Evolutionary conservation across 306 rosid species (phyloP), one percentile per base, ranked within the genome.

Genomic region (Lotus japonicus): DNA sequence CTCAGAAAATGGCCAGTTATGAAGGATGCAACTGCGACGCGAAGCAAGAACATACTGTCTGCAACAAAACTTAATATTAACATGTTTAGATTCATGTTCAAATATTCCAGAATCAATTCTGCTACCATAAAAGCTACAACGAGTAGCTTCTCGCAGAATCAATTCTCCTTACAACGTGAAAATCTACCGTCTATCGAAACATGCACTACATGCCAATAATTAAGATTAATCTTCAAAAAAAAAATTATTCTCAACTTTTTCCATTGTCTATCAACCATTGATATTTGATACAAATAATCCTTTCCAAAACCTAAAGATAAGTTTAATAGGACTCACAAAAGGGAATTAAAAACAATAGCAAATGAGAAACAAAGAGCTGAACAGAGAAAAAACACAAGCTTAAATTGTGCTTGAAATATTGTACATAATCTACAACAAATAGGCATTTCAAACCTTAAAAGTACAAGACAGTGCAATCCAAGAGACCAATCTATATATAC

Each of bases 1-100:
- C 69, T 85, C 82, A 17, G 72, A 69, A 66, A 85, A 85, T 33
- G 90, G 94, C 94, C 94, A 88, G 62, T 57, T 84, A 14, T 60
- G 53, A 31, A 68, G 6, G 19, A 83, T 62, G 51, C 42, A 66
- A 51, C 14, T 83, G 36, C 77, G 81, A 68, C 90, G 94, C 46
- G 43, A 83, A 44, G 84, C 85, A 79, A 71, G 62, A 67, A 59
- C 90, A 72, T 73, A 79, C 31, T 88, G 51, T 61, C 94, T 85
- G 86, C 77, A 79, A 49, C 36, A 49, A 14, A 72, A 50, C 55
- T 26, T 26, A 26, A 2, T 26, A 26, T n/a, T 31, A 31, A 7
- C 36, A 5, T 31, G 7, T 31, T 31, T 31, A 1, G 7, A 31
- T 31, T 6, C 36, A 26, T n/a, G n/a, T n/a, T n/a, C 5, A 28